Evolutionary conservation across 176 grass and related monocot species (phyloP), one percentile per base, ranked within the genome.

Genomic region (Melocanna baccifera): DNA sequence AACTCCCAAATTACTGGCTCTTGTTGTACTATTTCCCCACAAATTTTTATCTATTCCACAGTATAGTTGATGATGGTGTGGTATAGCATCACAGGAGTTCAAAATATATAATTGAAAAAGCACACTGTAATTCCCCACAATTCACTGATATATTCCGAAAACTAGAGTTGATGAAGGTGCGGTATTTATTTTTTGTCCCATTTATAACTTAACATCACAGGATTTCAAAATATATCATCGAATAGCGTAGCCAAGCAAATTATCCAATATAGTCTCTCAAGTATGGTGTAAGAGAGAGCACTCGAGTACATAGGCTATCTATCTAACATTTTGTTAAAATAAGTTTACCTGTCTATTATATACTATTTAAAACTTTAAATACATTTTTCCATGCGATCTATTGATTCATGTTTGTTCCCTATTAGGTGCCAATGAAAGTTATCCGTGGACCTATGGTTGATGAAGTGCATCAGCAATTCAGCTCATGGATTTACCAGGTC

Each of bases 391-490:
- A 75, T 84, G 39, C 7, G 5, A 71, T 62, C 34, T 62, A 45
- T 64, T 56, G 43, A 83, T 72, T 65, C 28, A 11, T 65, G 2
- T 63, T 43, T 56, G 4, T 36, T 80, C 68, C 57, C 25, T 55
- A 53, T 83, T 67, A 97, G 94, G 88, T 91, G 47, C 62, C 73
- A 7, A 59, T 94, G 51, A 97, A 92, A 85, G 69, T 94, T 87
- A 87, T 83, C 69, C 86, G 59, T 63, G 94, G 94, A 53, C 88
- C 89, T 64, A 74, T 97, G 34, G 84, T 97, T 76, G 88, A 92
- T 83, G 94, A 97, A 94, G 88, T 97, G n/a, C 69, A 92, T 58
- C 92, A 97, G 66, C 89, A 92, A 55, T 97, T 97, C 82, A 97
- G 86, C 73, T 83, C 94, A 22, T 97, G 94, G 94, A 87, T 97